Base-by-base conservation (phyloP, 495 filamentous ascomycete genomes). In the Trichoderma erinaceum region DNA sequence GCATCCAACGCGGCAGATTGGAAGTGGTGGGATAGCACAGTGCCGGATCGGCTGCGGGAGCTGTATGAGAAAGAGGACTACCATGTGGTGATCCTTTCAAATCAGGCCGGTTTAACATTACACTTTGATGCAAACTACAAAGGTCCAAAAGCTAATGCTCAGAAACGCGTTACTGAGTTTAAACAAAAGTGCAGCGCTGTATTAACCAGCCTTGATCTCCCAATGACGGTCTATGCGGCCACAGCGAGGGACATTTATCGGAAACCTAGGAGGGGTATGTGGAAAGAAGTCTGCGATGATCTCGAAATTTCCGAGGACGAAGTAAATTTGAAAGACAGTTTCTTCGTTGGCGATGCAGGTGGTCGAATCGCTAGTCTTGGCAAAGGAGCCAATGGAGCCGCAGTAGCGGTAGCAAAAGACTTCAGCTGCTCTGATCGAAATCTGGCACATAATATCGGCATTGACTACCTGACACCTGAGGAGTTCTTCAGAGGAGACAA, bases 341-440 rank as follows among this genome's bases (percentile, higher is more conserved):
- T 97, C 67, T 97, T 97, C 75, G 89, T 98, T 12, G 95, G 95
- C 11, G 95, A 99, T 81, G 94, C 95, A 25, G 95, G 82, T 10
- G 84, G 84, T 8, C 78, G 84, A 12, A 73, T 67, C 1, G 79
- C 80, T 1, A 65, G 69, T 4, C 67, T 73, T 1, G 73, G 72
- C 7, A 74, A 75, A 65, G 73, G 71, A 35, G 52, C 35, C 11
- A 15, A 50, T 50, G 23, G 73, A 32, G 76, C 74, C 29, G 41
- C 56, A 65, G 67, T 38, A 41, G 69, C 70, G 12, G 69, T 61
- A 1, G 66, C 74, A 0, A 85, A 84, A 63, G 84, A 86, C 67
- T 85, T 85, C 75, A 93, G 93, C 29, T 91, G 89, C 73, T 90
- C 86, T 29, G 95, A 97, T 78, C 84, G 92, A 41, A 89, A 96